Conservation (phyloP, 352 stramenopile genomes). For the Pythium grandisporangium region DNA sequence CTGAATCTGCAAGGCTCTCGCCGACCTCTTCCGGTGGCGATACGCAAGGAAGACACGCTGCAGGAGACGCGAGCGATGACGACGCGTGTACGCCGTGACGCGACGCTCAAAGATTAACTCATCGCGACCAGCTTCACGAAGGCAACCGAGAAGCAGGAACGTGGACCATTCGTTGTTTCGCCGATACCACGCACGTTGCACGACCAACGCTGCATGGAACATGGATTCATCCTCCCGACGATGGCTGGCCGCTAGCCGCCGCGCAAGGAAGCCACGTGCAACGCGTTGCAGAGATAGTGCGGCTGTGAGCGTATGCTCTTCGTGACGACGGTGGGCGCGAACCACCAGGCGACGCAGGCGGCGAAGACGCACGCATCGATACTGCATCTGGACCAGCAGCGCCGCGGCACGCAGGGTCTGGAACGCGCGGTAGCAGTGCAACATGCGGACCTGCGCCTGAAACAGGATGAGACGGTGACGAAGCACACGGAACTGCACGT, state of each 20-base stretch:
- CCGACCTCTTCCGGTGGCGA: constrained; percentile 11
- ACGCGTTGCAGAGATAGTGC: constrained; percentile 42
- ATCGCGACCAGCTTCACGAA: constrained; percentile 56
- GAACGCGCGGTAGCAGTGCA: constrained; percentile 29
- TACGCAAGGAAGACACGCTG: constrained; percentile 25
- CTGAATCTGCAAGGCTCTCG: constrained; percentile 35
- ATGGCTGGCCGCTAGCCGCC: constrained; percentile 15
- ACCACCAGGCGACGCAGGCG: constrained; percentile 49
- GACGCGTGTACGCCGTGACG: constrained; percentile 31
- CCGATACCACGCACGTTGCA: constrained; percentile 74
- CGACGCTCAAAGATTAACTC: constrained; percentile 35
- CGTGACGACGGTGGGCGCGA: constrained; percentile 32
- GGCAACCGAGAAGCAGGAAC: constrained; percentile 69
- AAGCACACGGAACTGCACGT: constrained; percentile 16
- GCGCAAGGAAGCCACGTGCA: constrained; percentile 41
- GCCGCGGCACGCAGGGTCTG: constrained; percentile 26
- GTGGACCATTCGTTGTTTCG: constrained; percentile 81
- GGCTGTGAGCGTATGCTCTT: constrained; percentile 30
- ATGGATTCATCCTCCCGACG: constrained; percentile 20
- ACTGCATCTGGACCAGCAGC: constrained; percentile 49
- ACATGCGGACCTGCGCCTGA: constrained; percentile 46
- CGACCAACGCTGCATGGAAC: constrained; percentile 52
- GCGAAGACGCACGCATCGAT: constrained; percentile 32
- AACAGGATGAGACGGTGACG: constrained; percentile 35
- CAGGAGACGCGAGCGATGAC: constrained; percentile 34